phyloP scores from a whole-genome alignment of 495 filamentous ascomycete species.

The Pseudotulostoma volvatum region DNA sequence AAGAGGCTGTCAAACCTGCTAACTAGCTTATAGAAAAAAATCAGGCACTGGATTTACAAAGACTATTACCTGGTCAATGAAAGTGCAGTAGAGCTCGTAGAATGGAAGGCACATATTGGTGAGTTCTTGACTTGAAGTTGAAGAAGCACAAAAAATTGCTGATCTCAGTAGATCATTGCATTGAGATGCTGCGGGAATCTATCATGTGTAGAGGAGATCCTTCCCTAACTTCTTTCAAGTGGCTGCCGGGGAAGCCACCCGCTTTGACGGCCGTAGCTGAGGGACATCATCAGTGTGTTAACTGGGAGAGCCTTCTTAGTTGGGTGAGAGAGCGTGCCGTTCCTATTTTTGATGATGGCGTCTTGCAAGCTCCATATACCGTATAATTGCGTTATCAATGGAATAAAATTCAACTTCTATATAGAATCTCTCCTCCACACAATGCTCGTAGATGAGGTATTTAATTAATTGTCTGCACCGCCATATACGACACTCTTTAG shows the following conservation, averaged over 20 bases:
- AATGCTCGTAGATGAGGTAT: too few relatives aligned
- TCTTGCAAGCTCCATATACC: not conserved
- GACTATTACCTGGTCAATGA: constrained; percentile 5
- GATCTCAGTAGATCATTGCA: constrained; percentile 12
- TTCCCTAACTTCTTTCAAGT: constrained; percentile 8
- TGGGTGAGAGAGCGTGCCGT: not conserved
- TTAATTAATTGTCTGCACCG: too few relatives aligned
- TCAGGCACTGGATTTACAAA: constrained; percentile 7
- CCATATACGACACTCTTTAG: too few relatives aligned
- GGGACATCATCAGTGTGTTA: constrained; percentile 8
- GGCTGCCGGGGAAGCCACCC: constrained; percentile 4
- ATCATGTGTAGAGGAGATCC: constrained; percentile 7
- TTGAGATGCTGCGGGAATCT: constrained; percentile 9
- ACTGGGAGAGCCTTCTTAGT: constrained; percentile 5
- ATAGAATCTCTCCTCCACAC: too few relatives aligned
- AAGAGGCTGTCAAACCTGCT: too few relatives aligned
- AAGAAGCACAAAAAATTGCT: too few relatives aligned
- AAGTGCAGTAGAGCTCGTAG: not conserved
- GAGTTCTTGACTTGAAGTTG: too few relatives aligned
- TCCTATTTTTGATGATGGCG: not conserved
- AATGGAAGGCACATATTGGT: constrained; percentile 4
- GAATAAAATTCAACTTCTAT: not conserved
- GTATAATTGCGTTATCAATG: not conserved
- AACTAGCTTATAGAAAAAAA: too few relatives aligned
- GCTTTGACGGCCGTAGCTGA: constrained; percentile 5